phyloP scores from a whole-genome alignment of 305 asterid species.

The Fraxinus sp. region DNA sequence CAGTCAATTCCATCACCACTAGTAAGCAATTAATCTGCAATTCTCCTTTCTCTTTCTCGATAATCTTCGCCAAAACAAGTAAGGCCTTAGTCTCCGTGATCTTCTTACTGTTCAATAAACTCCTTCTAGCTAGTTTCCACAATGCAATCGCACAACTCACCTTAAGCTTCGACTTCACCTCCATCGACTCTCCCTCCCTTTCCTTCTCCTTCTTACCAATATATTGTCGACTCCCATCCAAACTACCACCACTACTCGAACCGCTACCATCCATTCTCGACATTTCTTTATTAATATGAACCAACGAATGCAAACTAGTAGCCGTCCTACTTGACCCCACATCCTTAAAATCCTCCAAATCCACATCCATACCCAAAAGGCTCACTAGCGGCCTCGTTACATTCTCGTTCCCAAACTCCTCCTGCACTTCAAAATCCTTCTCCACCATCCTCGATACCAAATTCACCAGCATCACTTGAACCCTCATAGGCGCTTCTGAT shows the following conservation, averaged over 20 bases:
- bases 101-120: constrained; percentile 51
- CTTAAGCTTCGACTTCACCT: constrained; percentile 46
- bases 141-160: constrained; percentile 47
- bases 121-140: constrained; percentile 52
- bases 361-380: constrained; percentile 50
- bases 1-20: constrained; percentile 64
- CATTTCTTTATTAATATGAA: constrained; percentile 42
- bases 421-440: constrained; percentile 37
- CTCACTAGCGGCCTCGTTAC: constrained; percentile 51
- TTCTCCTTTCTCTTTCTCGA: constrained; percentile 55
- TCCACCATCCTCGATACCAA: constrained; percentile 54
- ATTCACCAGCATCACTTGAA: constrained; percentile 38
- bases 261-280: constrained; percentile 14
- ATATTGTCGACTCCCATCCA: constrained; percentile 23
- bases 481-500: constrained; percentile 38
- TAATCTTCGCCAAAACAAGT: constrained; percentile 55
- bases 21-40: constrained; percentile 47
- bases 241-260: constrained; percentile 27
- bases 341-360: constrained; percentile 40
- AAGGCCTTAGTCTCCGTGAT: constrained; percentile 63
- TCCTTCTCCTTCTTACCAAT: constrained; percentile 38
- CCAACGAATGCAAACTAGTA: constrained; percentile 41
- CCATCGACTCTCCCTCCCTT: constrained; percentile 45
- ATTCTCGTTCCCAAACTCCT: constrained; percentile 66
- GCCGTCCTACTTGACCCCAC: constrained; percentile 22